These are phyloP conservation scores for Puccinellia tenuiflora DNA, from an alignment of 176 grass and related monocot species.

Conservation along the genomic window DNA sequence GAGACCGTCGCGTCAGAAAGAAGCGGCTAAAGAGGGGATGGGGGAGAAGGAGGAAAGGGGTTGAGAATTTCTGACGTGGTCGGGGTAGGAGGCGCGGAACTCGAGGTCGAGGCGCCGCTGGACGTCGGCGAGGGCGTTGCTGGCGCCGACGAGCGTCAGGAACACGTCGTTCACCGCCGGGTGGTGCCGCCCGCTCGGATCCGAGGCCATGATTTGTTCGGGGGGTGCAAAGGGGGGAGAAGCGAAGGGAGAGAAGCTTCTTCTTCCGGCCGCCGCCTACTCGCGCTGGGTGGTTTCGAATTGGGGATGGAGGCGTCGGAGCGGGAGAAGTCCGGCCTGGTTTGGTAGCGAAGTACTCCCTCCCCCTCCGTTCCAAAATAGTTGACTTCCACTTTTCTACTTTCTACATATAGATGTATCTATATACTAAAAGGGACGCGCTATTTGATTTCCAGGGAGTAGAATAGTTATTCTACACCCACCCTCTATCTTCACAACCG, in stretches of 20 bases:
- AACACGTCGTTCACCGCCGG: conserved; percentile 53
- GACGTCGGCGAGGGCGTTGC: conserved; percentile 43
- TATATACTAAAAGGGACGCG: too few relatives aligned
- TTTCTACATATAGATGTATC: too few relatives aligned
- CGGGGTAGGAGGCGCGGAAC: conserved; percentile 63
- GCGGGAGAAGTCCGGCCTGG: too few relatives aligned
- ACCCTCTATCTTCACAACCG: too few relatives aligned
- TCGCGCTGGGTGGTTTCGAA: neutral
- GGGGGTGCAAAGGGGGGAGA: too few relatives aligned
- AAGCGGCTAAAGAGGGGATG: neutral
- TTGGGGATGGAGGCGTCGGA: neutral
- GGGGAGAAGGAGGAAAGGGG: neutral
- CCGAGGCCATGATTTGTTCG: neutral
- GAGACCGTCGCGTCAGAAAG: neutral
- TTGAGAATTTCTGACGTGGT: conserved; percentile 32
- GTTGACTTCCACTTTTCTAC: too few relatives aligned
- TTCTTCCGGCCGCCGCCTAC: neutral
- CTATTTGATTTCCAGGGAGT: too few relatives aligned
- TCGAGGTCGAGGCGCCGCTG: conserved; percentile 64
- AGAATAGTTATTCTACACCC: too few relatives aligned
- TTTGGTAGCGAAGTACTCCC: too few relatives aligned
- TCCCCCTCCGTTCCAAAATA: too few relatives aligned
- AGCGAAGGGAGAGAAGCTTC: neutral
- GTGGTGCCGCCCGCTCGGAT: conserved; percentile 34
- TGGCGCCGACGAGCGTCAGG: conserved; percentile 45